Conservation (phyloP, 305 asterid genomes). For the Caryopteris hybrid region DNA sequence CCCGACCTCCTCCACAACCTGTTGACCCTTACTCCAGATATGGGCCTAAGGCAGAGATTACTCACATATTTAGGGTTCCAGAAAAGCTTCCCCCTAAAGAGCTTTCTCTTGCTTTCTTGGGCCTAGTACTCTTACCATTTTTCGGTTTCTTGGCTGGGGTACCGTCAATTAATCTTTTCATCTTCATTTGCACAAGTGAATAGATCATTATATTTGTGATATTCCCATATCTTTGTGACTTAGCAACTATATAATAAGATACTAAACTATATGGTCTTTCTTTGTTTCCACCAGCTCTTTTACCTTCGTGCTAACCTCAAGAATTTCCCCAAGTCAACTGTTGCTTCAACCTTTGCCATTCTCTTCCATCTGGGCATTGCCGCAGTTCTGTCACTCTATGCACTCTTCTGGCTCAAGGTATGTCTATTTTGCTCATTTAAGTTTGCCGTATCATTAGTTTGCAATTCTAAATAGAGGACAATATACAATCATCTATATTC, state of each 20-base stretch:
- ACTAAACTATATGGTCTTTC: conserved; percentile 7
- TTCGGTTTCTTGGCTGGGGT: conserved; percentile 90
- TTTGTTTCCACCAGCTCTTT: conserved; percentile 51
- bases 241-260: conserved; percentile 3
- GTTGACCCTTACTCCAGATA: conserved; percentile 68
- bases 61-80: conserved; percentile 84
- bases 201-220: conserved; percentile 1
- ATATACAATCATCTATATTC: background rate
- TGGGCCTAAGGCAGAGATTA: conserved; percentile 85
- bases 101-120: conserved; percentile 78
- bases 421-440: conserved; percentile 18
- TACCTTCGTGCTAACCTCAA: conserved; percentile 72
- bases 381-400: conserved; percentile 71
- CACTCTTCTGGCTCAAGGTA: conserved; percentile 90
- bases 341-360: conserved; percentile 66
- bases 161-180: conserved; percentile 7
- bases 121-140: conserved; percentile 73
- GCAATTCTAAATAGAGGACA: background rate
- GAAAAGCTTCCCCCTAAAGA: conserved; percentile 80
- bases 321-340: conserved; percentile 66
- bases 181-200: background rate
- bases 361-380: conserved; percentile 87
- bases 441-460: too few species aligned
- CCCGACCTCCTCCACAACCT: conserved; percentile 77
- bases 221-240: background rate